Evolutionary conservation across 805 yeast species (phyloP), one percentile per base, ranked within the genome.

Genomic region (Lachancea lanzarotensis): DNA sequence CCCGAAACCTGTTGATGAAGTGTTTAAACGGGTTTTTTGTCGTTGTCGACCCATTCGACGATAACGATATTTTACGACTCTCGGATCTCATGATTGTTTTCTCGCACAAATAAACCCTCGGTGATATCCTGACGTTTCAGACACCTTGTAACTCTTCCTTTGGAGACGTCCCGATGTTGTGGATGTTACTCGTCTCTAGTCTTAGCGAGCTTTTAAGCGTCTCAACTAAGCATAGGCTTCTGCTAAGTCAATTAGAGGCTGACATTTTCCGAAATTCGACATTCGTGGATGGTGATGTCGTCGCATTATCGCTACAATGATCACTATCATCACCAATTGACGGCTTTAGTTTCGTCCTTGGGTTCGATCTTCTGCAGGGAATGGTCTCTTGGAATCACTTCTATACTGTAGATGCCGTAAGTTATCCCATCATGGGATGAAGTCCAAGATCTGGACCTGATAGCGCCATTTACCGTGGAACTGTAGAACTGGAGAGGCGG

Each of bases 361-460:
- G 42, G 26, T 12, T 25, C 30, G 22, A 43, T 26, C 10, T 18
- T 26, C 18, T 17, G 38, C 15, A 33, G 27, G 2, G 46, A 43
- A 15, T 19, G 34, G 52, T 43, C 64, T 44, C 62, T 59, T 50
- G 52, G 46, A 43, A 31, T 53, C 7, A 66, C 56, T 15, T 63
- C 54, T 12, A 70, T 63, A 7, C 66, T 60, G 51, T 75, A 76
- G 2, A 93, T 68, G 3, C 82, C 80, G 45, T 74, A 71, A 33
- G 95, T 83, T 37, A 81, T 73, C 1, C 98, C 98, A 57, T 84
- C 87, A 60, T 91, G 98, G 6, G 65, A 65, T 10, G 71, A 57
- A 3, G 61, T 58, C 97, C 98, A 91, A 3, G 77, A 63, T 41
- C 97, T 73, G 1, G 95, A 79, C 55, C 79, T 78, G 48, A 90